phyloP scores from a whole-genome alignment of 805 yeast genomes.

The Starmerella potacharoeniae region DNA sequence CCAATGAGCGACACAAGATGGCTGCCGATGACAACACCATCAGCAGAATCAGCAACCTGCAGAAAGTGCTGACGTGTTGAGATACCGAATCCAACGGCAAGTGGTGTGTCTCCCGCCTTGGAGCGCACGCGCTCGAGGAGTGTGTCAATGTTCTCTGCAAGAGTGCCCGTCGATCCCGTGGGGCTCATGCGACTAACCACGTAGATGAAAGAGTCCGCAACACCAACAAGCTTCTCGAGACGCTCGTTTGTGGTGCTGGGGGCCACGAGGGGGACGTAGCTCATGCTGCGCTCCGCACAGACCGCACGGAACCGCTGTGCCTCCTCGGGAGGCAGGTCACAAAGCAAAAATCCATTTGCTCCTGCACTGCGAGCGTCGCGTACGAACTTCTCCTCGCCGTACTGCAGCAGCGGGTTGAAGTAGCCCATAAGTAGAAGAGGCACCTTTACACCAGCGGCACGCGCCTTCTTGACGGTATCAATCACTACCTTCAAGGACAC shows the following conservation, averaged over 20 bases:
- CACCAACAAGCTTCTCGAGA: conserved; percentile 59
- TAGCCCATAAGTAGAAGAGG: conserved; percentile 96
- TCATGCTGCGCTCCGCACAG: conserved; percentile 56
- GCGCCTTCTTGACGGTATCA: conserved; percentile 61
- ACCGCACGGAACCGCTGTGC: conserved; percentile 73
- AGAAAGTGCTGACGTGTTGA: conserved; percentile 83
- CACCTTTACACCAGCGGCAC: conserved; percentile 70
- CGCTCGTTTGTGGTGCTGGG: conserved; percentile 93
- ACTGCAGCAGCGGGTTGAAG: conserved; percentile 83
- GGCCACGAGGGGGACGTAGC: conserved; percentile 88
- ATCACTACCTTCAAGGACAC: conserved; percentile 59
- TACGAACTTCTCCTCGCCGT: conserved; percentile 78
- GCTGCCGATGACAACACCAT: conserved; percentile 95
- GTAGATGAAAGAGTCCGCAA: conserved; percentile 91
- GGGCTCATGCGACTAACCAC: conserved; percentile 98
- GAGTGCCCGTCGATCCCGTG: conserved; percentile 72
- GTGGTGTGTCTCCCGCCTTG: conserved; percentile 60
- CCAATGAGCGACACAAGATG: conserved; percentile 62
- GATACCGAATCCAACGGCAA: conserved; percentile 97
- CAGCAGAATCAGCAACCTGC: conserved; percentile 68
- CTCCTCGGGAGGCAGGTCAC: conserved; percentile 96
- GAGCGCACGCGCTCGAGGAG: conserved; percentile 67
- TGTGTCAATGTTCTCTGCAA: conserved; percentile 51
- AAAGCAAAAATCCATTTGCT: conserved; percentile 88
- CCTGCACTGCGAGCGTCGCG: conserved; percentile 76